Evolutionary conservation across 2,329 filamentous ascomycete genomes (phyloP), one percentile per base, ranked within the genome.

Genomic region (Pseudogymnoascus sp.): DNA sequence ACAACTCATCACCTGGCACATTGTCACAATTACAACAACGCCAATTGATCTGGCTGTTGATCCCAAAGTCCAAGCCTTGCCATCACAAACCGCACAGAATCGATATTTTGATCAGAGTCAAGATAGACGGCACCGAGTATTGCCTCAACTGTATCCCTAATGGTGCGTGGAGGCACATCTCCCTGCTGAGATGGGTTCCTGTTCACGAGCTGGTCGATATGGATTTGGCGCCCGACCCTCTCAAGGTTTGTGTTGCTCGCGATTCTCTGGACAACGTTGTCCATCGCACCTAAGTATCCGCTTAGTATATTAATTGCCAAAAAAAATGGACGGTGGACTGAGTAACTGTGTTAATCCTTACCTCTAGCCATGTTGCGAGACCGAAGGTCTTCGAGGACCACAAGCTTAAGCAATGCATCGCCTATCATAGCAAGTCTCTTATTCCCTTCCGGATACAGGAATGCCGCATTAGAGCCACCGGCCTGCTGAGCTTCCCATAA

Each of bases 151-250:
- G 47, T 54, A 30, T 54, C 47, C 8, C 25, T 4, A 4, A 54
- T 8, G n/a, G 9, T 54, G 1, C 25, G 8, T 3, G 59, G 43
- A 22, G 25, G 12, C 3, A 62, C 61, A 20, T 9, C 9, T 3
- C 62, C 62, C 25, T 41, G 32, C 30, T 64, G 62, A 12, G 58
- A 54, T 14, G 39, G 61, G 34, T 59, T 59, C 7, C n/a, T 14
- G 30, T 59, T 61, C 30, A 64, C 59, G 9, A 64, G 22, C 4
- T 35, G 28, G 14, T 60, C 54, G 12, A 64, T 11, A 12, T 59
- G 38, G 34, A 34, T 14, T 2, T 39, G 35, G n/a, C 38, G 22
- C 2, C 62, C 62, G n/a, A 60, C 9, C 34, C n/a, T 61, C n/a
- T 30, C 47, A 11, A 62, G 43, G 25, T 20, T 6, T 2, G n/a